Evolutionary conservation across 495 filamentous ascomycete species (phyloP), one percentile per base, ranked within the genome.

Genomic region (Penicillium diatomitis): DNA sequence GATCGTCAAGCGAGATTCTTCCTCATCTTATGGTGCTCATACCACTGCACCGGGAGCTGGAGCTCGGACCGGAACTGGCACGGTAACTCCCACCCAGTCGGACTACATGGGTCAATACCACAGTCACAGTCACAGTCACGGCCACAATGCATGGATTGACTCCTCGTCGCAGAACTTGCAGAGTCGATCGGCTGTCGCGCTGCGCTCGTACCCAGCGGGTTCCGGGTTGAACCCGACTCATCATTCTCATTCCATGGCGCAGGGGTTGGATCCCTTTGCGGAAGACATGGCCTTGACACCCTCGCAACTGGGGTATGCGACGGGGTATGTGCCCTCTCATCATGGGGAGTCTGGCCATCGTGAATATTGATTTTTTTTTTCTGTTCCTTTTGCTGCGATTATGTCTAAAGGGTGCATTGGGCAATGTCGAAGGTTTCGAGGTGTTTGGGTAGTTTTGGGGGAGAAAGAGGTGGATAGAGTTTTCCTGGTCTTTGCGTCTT

Each of bases 1-100:
- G 2, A 65, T 58, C 2, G 63, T 64, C 35, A 61, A 63, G 41
- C 65, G 70, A 9, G 68, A 70, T 32, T 71, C 70, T 2, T 54
- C 53, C 0, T 63, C 70, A 3, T 54, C 53, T 0, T 63, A 66
- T 28, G 55, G 59, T 11, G 53, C 55, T 4, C 60, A 64, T 10
- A 4, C 39, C 11, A 29, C 39, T n/a, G 27, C 20, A 20, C 20
- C 20, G 20, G 20, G 20, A 20, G 20, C 20, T 20, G 20, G 20
- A 20, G 20, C 20, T 20, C 20, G 20, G 20, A 20, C 20, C 20
- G 20, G 20, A 20, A 20, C 20, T 20, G 20, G 20, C 20, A 20
- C 20, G 20, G 20, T 20, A 10, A 62, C 71, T 4, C 60, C 65
- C 32, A 39, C 65, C 4, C 69, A 71, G 30, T 9, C 62, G 0